These are phyloP conservation scores for Volutella citrinella DNA, from an alignment of 2,329 filamentous ascomycete genomes.

Conservation along the genomic window DNA sequence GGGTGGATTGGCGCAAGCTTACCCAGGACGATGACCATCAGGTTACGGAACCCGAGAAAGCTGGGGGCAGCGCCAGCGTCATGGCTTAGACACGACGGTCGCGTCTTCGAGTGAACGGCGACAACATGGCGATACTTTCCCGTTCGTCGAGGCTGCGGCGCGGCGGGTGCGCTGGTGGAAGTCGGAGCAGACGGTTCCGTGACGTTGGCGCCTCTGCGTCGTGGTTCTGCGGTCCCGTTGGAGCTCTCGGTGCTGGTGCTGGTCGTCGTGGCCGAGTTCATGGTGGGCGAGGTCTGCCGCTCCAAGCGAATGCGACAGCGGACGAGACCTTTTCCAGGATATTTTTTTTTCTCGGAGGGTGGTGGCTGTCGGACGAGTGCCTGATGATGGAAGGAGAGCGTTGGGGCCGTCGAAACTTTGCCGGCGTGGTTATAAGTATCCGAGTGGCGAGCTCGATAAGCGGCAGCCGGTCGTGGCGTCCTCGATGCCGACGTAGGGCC, in stretches of 20 bases:
- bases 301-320: no score
- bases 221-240: slow-evolving; percentile 23
- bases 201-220: slow-evolving; percentile 24
- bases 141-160: slow-evolving; percentile 16
- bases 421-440: no score
- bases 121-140: slow-evolving; percentile 87
- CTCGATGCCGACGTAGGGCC: no score
- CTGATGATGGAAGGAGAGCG: no score
- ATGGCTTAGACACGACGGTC: slow-evolving; percentile 80
- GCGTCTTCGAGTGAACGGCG: slow-evolving; percentile 71
- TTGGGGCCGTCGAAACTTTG: no score
- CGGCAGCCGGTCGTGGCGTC: no score
- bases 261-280: slow-evolving; percentile 42
- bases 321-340: no score
- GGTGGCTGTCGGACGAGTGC: no score
- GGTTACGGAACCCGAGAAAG: slow-evolving; percentile 90
- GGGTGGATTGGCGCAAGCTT: no score
- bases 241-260: slow-evolving; percentile 32
- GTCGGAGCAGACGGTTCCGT: slow-evolving; percentile 23
- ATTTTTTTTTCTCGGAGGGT: no score
- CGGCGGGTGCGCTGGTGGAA: slow-evolving; percentile 21
- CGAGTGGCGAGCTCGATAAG: no score
- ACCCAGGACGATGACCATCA: slow-evolving; percentile 93
- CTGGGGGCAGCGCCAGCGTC: slow-evolving; percentile 74
- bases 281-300: slow-evolving; percentile 19